phyloP scores from a whole-genome alignment of 441 rosid species.

The Gossypium schwendimanii region DNA sequence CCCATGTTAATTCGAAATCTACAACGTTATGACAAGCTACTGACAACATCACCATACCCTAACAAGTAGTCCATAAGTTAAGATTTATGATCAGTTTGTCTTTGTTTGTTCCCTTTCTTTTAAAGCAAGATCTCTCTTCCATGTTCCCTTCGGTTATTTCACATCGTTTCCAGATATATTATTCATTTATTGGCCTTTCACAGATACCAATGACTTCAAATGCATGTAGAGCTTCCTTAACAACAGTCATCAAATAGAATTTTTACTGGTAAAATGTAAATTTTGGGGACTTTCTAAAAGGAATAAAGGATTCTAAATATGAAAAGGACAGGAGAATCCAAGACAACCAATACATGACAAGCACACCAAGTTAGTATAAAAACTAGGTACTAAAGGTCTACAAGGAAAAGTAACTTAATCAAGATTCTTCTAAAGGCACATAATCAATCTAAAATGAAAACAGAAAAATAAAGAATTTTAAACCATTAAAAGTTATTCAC shows the following conservation, averaged over 20 bases:
- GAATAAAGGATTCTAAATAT: conserved; percentile 1
- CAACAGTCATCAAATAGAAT: not conserved
- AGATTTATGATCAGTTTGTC: not conserved
- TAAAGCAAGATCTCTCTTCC: not conserved
- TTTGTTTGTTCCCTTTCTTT: not conserved
- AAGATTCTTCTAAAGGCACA: conserved; percentile 6
- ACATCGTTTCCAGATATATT: not conserved
- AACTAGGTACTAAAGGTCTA: conserved; percentile 10
- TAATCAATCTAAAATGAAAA: not conserved
- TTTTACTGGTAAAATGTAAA: not conserved
- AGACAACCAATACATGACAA: not conserved
- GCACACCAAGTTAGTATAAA: not conserved
- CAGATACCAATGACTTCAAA: not conserved
- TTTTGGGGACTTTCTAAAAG: not conserved
- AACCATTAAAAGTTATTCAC: conserved; percentile 31
- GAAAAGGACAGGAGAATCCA: not conserved
- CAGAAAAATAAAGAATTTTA: conserved; percentile 13
- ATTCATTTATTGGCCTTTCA: not conserved
- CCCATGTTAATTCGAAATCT: not conserved
- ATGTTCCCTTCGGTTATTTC: not conserved
- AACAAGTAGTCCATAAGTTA: not conserved
- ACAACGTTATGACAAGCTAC: not conserved
- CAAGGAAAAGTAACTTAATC: not conserved
- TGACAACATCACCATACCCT: not conserved
- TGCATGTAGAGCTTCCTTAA: not conserved